Base-by-base conservation (phyloP, 805 yeast genomes). In the Spathaspora hagerdaliae region DNA sequence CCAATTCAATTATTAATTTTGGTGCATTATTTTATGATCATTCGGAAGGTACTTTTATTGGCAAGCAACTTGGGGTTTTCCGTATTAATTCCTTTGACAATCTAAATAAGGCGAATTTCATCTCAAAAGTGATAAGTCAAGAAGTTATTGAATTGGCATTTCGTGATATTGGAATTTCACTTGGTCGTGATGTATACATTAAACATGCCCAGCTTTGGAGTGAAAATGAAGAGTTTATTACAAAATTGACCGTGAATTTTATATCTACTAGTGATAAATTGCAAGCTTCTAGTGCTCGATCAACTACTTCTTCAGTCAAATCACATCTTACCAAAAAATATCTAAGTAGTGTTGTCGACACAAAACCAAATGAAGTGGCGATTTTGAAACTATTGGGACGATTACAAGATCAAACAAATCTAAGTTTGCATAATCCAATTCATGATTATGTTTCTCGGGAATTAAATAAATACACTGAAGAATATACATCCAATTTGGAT, bases 21-120 rank as follows among this genome's bases (percentile, higher is more conserved):
- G 79, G 78, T 8, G 79, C 81, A 0, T 63, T 69, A 38, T 72
- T 74, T 44, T 69, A 58, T 48, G 79, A 74, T 51, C 49, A 61
- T 35, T 52, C 49, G n/a, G 56, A 64, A 27, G 51, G 60, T 27
- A 51, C 61, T 1, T 73, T 62, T 38, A 59, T 68, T 7, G 79
- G 78, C 3, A 71, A 73, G 49, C 83, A 79, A 53, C 55, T 71
- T 31, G 84, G 83, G 7, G 73, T 72, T 0, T 75, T 78, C 47
- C 50, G 81, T 43, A 67, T 75, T 7, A 78, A 74, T 48, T 75
- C 81, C 0, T 71, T 77, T 49, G 78, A 76, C 49, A 72, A 79
- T 34, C 59, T 74, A 41, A 70, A 67, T 34, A 74, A 78, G 45
- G 74, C 81, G n/a, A 77, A 75, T 52, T 71, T 64, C 38, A 61